Evolutionary conservation across 176 grass and related monocot genomes (phyloP), one percentile per base, ranked within the genome.

Genomic region (Cocos nucifera): DNA sequence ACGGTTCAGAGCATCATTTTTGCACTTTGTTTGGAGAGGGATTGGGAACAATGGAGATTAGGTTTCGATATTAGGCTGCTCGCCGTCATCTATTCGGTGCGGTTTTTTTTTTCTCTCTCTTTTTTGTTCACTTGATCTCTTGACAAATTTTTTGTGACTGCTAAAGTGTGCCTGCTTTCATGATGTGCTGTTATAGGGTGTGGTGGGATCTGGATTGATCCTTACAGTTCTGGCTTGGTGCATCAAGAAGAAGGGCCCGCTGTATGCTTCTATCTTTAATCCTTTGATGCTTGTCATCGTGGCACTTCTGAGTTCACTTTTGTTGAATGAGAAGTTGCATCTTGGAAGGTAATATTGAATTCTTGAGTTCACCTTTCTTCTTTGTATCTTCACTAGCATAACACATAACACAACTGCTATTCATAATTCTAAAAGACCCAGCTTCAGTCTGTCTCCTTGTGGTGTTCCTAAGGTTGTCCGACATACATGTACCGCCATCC

Each of bases 191-290:
- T 24, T 25, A 8, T 58, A 86, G 78, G 93, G 87, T 25, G 75
- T 92, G 0, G 51, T 85, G 4, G 78, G 75, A 3, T 88, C 93
- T 0, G 93, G 81, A 0, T 53, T 86, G 9, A 83, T 83, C 65
- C 73, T 92, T 14, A 80, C 75, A 4, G 73, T 92, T 22, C 61
- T 92, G 3, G 72, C 78, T 7, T 97, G 93, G 87, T 97, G 93
- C 81, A 86, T 98, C 14, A 80, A 64, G 66, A 77, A 80, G 8
- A 77, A 78, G 2, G 93, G 93, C 0, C 93, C 93, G 0, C 56
- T 92, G 2, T 98, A 87, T 76, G 87, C 81, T 4, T 96, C 86
- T 21, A 66, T 82, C 5, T 96, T 96, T 69, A 96, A 80, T 66
- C 93, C 93, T 59, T 62, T 98, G 4, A 86, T 89, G 76, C 81